Evolutionary conservation across 305 asterid genomes (phyloP).

Genomic region (Solanum hybrid): DNA sequence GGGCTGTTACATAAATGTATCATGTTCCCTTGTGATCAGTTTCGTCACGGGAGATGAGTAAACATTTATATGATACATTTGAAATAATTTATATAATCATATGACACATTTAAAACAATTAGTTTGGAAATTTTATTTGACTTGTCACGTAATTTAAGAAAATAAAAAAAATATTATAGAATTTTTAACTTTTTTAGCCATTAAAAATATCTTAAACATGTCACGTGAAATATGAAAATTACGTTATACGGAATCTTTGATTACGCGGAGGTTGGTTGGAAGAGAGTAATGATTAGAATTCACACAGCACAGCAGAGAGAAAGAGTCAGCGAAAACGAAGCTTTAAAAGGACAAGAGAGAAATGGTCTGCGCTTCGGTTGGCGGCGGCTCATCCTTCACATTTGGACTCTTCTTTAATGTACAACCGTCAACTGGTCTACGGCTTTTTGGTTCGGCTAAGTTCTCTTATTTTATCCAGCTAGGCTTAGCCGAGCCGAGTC

Average conservation of each 20-base stretch:
- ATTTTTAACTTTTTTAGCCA: no score
- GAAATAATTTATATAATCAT: not conserved
- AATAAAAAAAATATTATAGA: no score
- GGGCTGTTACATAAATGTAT: not conserved
- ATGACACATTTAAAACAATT: no score
- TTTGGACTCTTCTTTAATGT: not conserved
- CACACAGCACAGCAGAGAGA: not conserved
- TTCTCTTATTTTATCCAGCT: not conserved
- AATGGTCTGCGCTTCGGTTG: not conserved
- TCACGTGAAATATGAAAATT: no score
- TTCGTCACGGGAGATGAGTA: not conserved
- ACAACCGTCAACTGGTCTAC: not conserved
- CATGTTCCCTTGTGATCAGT: slow-evolving; percentile 4
- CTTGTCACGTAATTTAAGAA: no score
- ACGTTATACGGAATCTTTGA: not conserved
- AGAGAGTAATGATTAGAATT: not conserved
- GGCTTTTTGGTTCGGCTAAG: not conserved
- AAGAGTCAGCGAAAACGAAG: not conserved
- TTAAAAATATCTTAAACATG: rapidly evolving
- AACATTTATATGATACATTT: not conserved
- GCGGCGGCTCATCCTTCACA: not conserved
- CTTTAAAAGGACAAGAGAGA: not conserved
- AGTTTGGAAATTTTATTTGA: no score
- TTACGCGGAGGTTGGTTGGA: not conserved
- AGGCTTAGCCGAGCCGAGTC: not conserved